These are phyloP conservation scores for Lactarius quietus DNA, from an alignment of 768 basidiomycete genomes.

Conservation along the genomic window DNA sequence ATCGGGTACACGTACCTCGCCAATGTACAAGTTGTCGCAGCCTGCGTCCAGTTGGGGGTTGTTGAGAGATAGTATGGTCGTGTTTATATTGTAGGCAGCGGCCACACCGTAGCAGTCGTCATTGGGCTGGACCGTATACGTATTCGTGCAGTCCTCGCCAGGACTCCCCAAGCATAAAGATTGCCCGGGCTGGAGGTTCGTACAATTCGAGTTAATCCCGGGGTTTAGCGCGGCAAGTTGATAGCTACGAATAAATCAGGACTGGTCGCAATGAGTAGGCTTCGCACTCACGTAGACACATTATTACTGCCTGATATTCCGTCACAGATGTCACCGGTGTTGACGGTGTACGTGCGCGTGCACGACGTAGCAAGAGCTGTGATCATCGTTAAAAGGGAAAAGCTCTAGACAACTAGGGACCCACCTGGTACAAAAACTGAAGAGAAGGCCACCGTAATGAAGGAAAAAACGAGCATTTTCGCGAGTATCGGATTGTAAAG, in stretches of 20 bases:
- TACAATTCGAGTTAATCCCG: slow-evolving; percentile 44
- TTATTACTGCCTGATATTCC: slow-evolving; percentile 57
- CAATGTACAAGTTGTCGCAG: slow-evolving; percentile 68
- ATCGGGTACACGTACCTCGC: slow-evolving; percentile 52
- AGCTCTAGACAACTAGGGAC: background rate
- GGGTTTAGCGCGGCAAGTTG: slow-evolving; percentile 67
- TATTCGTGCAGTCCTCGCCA: slow-evolving; percentile 58
- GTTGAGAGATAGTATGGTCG: slow-evolving; percentile 55
- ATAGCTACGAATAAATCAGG: slow-evolving; percentile 44
- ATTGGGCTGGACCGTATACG: slow-evolving; percentile 50
- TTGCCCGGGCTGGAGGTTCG: slow-evolving; percentile 51
- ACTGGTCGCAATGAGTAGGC: background rate
- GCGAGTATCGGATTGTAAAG: background rate
- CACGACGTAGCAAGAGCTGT: slow-evolving; percentile 37
- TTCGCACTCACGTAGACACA: slow-evolving; percentile 53
- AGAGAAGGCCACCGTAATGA: slow-evolving; percentile 1
- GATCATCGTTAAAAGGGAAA: background rate
- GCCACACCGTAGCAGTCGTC: slow-evolving; percentile 61
- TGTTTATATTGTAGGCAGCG: slow-evolving; percentile 41
- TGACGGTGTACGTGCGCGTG: slow-evolving; percentile 57
- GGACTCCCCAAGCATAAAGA: slow-evolving; percentile 58
- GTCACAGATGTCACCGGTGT: slow-evolving; percentile 61
- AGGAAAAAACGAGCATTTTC: slow-evolving; percentile 1
- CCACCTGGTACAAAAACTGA: slow-evolving; percentile 3
- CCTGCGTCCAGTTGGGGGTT: slow-evolving; percentile 65